Conservation (phyloP, 495 filamentous ascomycete species). For the Wilcoxina mikolae region DNA sequence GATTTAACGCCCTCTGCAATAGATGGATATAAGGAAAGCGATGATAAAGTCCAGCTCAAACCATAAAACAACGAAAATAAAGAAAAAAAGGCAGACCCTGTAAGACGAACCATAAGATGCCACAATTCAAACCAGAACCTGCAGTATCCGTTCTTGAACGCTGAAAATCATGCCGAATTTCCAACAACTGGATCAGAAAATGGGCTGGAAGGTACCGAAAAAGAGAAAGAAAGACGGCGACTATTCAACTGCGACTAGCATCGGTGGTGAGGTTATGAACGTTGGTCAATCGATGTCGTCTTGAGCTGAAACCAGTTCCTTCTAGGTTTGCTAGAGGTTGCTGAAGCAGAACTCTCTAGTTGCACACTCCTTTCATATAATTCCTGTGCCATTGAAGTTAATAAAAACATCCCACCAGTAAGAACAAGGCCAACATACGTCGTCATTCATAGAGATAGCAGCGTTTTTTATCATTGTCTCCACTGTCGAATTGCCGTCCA, state of each 20-base stretch:
- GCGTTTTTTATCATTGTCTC: slow-evolving; percentile 26
- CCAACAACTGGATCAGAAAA: not conserved
- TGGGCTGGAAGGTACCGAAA: not conserved
- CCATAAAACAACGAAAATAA: not conserved
- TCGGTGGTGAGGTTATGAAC: not conserved
- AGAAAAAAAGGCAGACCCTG: not conserved
- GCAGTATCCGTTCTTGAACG: too few relatives aligned
- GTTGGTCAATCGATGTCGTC: too few relatives aligned
- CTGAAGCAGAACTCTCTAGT: slow-evolving; percentile 13
- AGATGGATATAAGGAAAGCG: not conserved
- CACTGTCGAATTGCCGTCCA: slow-evolving; percentile 30
- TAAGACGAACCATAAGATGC: too few relatives aligned
- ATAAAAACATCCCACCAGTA: not conserved
- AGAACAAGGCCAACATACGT: slow-evolving; percentile 17
- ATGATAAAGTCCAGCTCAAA: not conserved
- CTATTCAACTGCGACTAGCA: not conserved
- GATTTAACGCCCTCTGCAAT: not conserved
- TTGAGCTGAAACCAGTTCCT: not conserved
- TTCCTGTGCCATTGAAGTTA: slow-evolving; percentile 14
- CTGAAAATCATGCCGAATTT: not conserved
- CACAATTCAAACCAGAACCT: too few relatives aligned
- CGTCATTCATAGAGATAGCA: slow-evolving; percentile 26
- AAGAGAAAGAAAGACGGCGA: not conserved
- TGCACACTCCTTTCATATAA: slow-evolving; percentile 28
- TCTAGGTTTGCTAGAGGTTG: not conserved